Conservation (phyloP, 805 yeast genomes). For the Starmera amethionina region DNA sequence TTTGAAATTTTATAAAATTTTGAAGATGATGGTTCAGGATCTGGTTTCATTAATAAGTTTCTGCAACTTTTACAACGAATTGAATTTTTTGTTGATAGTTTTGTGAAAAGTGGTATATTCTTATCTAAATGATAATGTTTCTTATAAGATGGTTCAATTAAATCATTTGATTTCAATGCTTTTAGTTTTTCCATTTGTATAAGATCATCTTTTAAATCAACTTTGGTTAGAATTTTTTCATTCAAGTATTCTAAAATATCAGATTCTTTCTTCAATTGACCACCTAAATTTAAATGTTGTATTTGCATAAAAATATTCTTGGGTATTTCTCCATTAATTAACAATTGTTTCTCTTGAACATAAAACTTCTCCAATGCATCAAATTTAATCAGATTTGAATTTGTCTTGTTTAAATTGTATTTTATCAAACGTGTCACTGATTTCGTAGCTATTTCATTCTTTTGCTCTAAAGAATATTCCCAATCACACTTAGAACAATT, state of each 20-base stretch:
- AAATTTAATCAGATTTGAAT: slow-evolving; percentile 4
- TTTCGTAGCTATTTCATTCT: slow-evolving; percentile 8
- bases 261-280: not conserved
- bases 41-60: slow-evolving; percentile 18
- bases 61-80: slow-evolving; percentile 21
- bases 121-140: not conserved
- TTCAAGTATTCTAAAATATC: not conserved
- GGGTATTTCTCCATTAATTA: slow-evolving; percentile 6
- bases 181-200: not conserved
- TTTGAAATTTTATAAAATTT: slow-evolving; percentile 19
- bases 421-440: slow-evolving; percentile 8
- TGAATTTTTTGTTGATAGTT: slow-evolving; percentile 12
- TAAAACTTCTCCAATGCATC: slow-evolving; percentile 12
- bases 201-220: not conserved
- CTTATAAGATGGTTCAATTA: not conserved
- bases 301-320: slow-evolving; percentile 7
- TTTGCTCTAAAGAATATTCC: slow-evolving; percentile 1
- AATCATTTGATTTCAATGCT: slow-evolving; percentile 1
- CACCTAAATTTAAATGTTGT: slow-evolving; percentile 7
- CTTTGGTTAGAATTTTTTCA: not conserved
- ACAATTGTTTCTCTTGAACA: slow-evolving; percentile 7
- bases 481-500: slow-evolving; percentile 10
- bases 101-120: slow-evolving; percentile 10
- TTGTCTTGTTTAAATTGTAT: slow-evolving; percentile 1
- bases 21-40: slow-evolving; percentile 12